A percentile compares a stretch with the other conserved stretches of the same genome.
These are phyloP conservation scores for Oropetium thomaeum DNA, from an alignment of 176 grass and related monocot species.

Conservation along the genomic window DNA sequence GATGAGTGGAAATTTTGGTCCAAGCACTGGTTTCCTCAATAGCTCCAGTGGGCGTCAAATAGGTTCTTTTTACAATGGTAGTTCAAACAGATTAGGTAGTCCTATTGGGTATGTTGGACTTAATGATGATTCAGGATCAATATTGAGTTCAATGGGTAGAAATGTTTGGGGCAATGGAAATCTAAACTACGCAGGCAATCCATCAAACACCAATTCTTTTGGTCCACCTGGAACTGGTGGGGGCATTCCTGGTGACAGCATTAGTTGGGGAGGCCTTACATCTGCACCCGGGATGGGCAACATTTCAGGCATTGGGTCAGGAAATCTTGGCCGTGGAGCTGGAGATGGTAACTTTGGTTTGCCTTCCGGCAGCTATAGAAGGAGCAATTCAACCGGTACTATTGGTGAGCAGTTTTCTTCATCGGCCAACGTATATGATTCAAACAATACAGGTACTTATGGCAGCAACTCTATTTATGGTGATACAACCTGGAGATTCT, in stretches of 20 bases:
- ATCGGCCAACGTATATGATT: conserved; percentile 54
- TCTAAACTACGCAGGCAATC: conserved; percentile 53
- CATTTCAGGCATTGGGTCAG: conserved; percentile 36
- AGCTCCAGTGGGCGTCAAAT: conserved; percentile 64
- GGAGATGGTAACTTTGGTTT: conserved; percentile 56
- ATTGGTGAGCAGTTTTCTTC: conserved; percentile 56
- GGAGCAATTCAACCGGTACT: conserved; percentile 52
- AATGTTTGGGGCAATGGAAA: conserved; percentile 71
- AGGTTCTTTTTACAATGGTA: conserved; percentile 59
- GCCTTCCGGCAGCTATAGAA: conserved; percentile 47
- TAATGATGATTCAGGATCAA: conserved; percentile 65
- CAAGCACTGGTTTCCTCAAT: conserved; percentile 50
- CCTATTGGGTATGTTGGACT: conserved; percentile 52
- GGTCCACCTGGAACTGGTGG: conserved; percentile 49
- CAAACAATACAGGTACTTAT: conserved; percentile 44
- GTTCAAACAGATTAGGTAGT: conserved; percentile 65
- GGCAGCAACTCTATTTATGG: conserved; percentile 68
- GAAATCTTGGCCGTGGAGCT: conserved; percentile 40
- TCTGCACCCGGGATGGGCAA: conserved; percentile 48
- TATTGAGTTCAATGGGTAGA: conserved; percentile 68
- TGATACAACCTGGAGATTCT: conserved; percentile 57
- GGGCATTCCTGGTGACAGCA: conserved; percentile 34
- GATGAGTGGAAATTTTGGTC: conserved; percentile 53
- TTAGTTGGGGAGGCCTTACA: conserved; percentile 53
- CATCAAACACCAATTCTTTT: conserved; percentile 60